These are phyloP conservation scores for Hypoxylon sp. DNA, from an alignment of 2,329 filamentous ascomycete species.

Conservation along the genomic window DNA sequence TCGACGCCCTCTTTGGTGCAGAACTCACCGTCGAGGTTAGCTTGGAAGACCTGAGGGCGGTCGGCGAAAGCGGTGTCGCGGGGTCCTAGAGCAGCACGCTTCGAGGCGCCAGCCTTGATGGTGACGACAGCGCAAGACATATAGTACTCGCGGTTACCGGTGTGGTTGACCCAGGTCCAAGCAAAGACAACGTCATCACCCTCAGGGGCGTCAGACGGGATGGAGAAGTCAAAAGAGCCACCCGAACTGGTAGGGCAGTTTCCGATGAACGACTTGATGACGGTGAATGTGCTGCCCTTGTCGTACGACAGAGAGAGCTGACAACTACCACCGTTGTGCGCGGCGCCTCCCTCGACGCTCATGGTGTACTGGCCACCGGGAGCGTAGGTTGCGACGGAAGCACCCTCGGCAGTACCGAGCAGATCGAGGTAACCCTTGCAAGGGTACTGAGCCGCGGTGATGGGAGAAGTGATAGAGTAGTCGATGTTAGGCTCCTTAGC, in stretches of 20 bases:
- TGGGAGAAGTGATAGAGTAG: constrained; percentile 76
- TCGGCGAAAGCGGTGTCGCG: constrained; percentile 56
- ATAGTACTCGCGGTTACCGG: constrained; percentile 85
- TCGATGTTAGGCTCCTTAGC: constrained; percentile 60
- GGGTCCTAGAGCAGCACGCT: constrained; percentile 35
- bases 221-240: constrained; percentile 68
- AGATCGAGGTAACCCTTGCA: constrained; percentile 73
- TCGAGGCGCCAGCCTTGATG: constrained; percentile 56
- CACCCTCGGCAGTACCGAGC: constrained; percentile 58
- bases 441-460: constrained; percentile 72
- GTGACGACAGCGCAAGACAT: constrained; percentile 82
- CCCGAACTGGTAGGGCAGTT: constrained; percentile 52
- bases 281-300: constrained; percentile 73
- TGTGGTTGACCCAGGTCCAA: constrained; percentile 81
- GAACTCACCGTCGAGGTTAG: constrained; percentile 67
- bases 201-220: constrained; percentile 69
- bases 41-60: constrained; percentile 75
- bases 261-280: constrained; percentile 53
- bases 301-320: constrained; percentile 80
- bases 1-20: constrained; percentile 69
- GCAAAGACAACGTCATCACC: constrained; percentile 70
- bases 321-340: constrained; percentile 77
- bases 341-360: constrained; percentile 68
- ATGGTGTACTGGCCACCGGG: constrained; percentile 71
- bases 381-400: constrained; percentile 66